Conservation (phyloP, 306 rosid genomes). For the Notholithocarpus densiflorus region DNA sequence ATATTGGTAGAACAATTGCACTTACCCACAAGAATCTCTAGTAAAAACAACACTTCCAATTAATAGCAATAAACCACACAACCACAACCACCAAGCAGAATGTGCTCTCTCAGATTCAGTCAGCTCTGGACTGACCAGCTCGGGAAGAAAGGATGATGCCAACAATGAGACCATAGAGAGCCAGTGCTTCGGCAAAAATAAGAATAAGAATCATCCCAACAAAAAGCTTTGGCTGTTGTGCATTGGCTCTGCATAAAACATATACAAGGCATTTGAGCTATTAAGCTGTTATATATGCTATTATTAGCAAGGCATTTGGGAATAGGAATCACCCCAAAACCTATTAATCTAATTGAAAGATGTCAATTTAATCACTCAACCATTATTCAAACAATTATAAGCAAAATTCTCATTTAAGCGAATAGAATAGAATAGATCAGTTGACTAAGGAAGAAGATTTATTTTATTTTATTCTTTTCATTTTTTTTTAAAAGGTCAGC, state of each 20-base stretch:
- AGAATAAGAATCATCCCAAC: constrained; percentile 66
- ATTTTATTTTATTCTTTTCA: neutral
- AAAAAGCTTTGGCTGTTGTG: constrained; percentile 62
- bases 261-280: too few species aligned
- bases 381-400: neutral
- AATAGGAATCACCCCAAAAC: too few species aligned
- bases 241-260: constrained; percentile 46
- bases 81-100: constrained; percentile 2
- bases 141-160: constrained; percentile 66
- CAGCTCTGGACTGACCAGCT: constrained; percentile 64
- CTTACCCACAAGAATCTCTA: constrained; percentile 13
- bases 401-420: too few species aligned
- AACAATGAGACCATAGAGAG: constrained; percentile 56
- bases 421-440: too few species aligned
- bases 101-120: constrained; percentile 14
- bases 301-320: too few species aligned
- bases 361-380: neutral
- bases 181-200: constrained; percentile 61
- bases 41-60: neutral
- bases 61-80: neutral
- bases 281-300: too few species aligned
- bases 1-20: constrained; percentile 10
- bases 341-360: too few species aligned
- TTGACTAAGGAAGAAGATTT: neutral
- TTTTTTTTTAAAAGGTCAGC: neutral